phyloP scores from a whole-genome alignment of 1,139 yeast species.

The Taphrina pruni region DNA sequence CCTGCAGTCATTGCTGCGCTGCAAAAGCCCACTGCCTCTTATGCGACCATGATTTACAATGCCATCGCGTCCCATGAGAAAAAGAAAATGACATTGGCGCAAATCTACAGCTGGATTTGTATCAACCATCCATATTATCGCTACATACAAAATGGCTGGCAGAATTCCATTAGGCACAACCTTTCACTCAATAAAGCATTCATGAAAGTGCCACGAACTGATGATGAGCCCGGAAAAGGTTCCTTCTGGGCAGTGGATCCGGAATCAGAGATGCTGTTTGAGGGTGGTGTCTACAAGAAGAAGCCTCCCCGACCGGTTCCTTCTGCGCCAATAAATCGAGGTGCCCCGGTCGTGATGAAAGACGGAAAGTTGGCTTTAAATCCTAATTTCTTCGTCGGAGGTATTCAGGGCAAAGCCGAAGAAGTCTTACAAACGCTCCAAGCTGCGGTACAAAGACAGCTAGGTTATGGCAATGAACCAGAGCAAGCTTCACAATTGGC shows the following conservation, averaged over 20 bases:
- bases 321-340: conserved; percentile 40
- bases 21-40: conserved; percentile 77
- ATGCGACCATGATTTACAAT: conserved; percentile 77
- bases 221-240: conserved; percentile 62
- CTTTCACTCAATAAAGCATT: conserved; percentile 84
- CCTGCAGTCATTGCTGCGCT: conserved; percentile 40
- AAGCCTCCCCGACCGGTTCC: conserved; percentile 54
- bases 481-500: conserved; percentile 46
- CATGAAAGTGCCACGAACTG: conserved; percentile 74
- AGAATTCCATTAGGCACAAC: conserved; percentile 87
- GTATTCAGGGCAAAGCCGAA: conserved; percentile 42
- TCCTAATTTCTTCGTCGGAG: conserved; percentile 42
- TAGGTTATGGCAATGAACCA: conserved; percentile 42
- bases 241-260: conserved; percentile 89
- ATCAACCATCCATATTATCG: conserved; percentile 88
- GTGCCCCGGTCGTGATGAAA: conserved; percentile 42
- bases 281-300: conserved; percentile 62
- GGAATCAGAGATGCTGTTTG: conserved; percentile 51
- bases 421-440: conserved; percentile 45
- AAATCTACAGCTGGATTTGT: conserved; percentile 82
- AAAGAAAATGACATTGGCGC: conserved; percentile 73
- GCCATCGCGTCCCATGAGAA: conserved; percentile 71
- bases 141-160: conserved; percentile 98
- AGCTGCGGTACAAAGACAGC: conserved; percentile 41
- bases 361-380: conserved; percentile 44